Evolutionary conservation across 2,329 filamentous ascomycete genomes (phyloP).

Genomic region (Aspergillus quadrilineatus): DNA sequence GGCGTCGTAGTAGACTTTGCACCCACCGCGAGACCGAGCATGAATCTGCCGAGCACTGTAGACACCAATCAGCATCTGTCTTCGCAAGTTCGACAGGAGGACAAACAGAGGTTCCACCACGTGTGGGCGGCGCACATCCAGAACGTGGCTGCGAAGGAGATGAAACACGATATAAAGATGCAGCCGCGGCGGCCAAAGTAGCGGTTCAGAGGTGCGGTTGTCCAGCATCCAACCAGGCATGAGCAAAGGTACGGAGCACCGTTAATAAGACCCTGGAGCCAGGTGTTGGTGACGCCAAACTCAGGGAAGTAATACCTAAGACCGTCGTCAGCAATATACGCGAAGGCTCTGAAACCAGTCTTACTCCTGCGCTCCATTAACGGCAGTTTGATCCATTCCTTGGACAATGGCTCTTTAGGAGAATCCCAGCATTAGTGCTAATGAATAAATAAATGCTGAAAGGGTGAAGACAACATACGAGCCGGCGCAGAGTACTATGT

Average conservation of each 20-base stretch:
- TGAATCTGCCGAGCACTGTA: slow-evolving; percentile 39
- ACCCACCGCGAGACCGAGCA: slow-evolving; percentile 45
- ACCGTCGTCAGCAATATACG: neutral
- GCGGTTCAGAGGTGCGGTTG: slow-evolving; percentile 49
- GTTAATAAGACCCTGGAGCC: slow-evolving; percentile 40
- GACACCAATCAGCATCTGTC: too few species aligned
- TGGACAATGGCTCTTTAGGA: slow-evolving; percentile 51
- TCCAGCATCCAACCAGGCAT: slow-evolving; percentile 49
- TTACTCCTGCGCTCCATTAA: slow-evolving; percentile 47
- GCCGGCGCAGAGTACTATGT: slow-evolving; percentile 50
- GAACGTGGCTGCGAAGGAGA: slow-evolving; percentile 42
- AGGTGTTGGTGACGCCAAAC: neutral
- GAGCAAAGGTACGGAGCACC: slow-evolving; percentile 49
- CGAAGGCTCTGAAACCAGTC: neutral
- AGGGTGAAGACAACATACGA: too few species aligned
- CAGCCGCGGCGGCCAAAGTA: slow-evolving; percentile 47
- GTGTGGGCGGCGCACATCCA: slow-evolving; percentile 45
- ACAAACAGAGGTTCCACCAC: slow-evolving; percentile 39
- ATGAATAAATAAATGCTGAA: too few species aligned
- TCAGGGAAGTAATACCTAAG: slow-evolving; percentile 10
- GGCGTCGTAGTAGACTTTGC: slow-evolving; percentile 48
- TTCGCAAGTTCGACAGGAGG: too few species aligned
- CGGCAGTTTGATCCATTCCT: slow-evolving; percentile 53
- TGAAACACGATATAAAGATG: slow-evolving; percentile 45
- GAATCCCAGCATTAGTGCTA: too few species aligned